Evolutionary conservation across 2,329 filamentous ascomycete species (phyloP).

Genomic region (Hansfordia pulvinata): DNA sequence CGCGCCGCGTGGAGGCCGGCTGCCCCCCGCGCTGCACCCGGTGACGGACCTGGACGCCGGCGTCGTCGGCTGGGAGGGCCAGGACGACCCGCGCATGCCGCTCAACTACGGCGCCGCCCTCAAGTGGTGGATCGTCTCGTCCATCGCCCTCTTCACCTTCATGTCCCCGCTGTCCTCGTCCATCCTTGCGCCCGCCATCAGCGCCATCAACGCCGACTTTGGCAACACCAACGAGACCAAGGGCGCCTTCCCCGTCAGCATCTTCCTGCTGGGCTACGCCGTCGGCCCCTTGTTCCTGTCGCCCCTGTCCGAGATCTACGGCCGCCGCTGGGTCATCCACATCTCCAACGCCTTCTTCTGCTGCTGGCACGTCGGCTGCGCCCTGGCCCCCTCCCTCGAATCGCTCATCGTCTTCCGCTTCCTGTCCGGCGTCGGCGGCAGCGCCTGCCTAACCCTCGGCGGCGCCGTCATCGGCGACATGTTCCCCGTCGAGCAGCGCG

Average conservation of each 20-base stretch:
- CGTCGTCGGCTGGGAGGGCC: constrained; percentile 46
- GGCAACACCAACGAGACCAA: constrained; percentile 24
- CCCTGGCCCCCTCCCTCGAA: constrained; percentile 37
- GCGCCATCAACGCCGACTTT: constrained; percentile 29
- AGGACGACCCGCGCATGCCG: constrained; percentile 42
- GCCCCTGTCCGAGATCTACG: constrained; percentile 51
- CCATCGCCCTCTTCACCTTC: constrained; percentile 47
- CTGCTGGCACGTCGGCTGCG: constrained; percentile 50
- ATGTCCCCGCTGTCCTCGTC: constrained; percentile 53
- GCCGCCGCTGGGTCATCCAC: constrained; percentile 41
- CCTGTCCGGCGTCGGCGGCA: constrained; percentile 43
- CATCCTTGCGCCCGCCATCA: constrained; percentile 38
- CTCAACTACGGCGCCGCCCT: constrained; percentile 39
- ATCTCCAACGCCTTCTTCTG: constrained; percentile 46
- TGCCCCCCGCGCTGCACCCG: constrained; percentile 24
- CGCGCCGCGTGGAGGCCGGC: constrained; percentile 12
- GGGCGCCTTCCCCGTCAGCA: constrained; percentile 41
- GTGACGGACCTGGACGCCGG: constrained; percentile 34
- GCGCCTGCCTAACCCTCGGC: constrained; percentile 37
- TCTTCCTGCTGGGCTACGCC: constrained; percentile 46
- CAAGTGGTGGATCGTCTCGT: constrained; percentile 44
- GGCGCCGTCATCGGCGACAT: constrained; percentile 41
- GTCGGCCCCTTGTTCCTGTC: constrained; percentile 43
- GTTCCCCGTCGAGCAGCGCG: constrained; percentile 30
- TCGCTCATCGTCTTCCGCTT: constrained; percentile 46